Evolutionary conservation across 1,139 yeast species (phyloP).

Genomic region (Suhomyces maxii): DNA sequence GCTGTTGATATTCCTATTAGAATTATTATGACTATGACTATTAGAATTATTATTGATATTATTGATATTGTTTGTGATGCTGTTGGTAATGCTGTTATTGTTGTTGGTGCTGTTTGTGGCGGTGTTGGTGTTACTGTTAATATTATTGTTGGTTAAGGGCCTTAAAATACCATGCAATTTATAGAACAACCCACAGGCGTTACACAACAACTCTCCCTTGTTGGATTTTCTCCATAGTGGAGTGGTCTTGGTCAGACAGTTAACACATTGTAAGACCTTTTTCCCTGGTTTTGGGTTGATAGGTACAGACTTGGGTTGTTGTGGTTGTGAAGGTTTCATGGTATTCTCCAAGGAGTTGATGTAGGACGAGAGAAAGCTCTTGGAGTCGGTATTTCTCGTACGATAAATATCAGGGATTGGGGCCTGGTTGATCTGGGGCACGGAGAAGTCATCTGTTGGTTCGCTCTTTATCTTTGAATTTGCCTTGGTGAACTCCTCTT

Average conservation of each 20-base stretch:
- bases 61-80: too few species aligned
- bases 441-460: not conserved
- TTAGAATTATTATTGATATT: slow-evolving; percentile 2
- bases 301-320: not conserved
- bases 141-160: slow-evolving; percentile 29
- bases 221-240: slow-evolving; percentile 51
- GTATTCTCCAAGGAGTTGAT: slow-evolving; percentile 42
- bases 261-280: slow-evolving; percentile 40
- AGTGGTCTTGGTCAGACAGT: slow-evolving; percentile 48
- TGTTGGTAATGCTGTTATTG: slow-evolving; percentile 26
- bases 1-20: too few species aligned
- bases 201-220: slow-evolving; percentile 46
- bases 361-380: slow-evolving; percentile 39
- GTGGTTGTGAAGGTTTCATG: not conserved
- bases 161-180: slow-evolving; percentile 48
- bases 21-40: not conserved
- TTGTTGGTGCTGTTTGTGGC: slow-evolving; percentile 24
- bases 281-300: slow-evolving; percentile 12
- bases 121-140: not conserved
- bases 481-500: slow-evolving; percentile 30
- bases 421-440: not conserved
- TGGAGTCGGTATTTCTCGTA: slow-evolving; percentile 1
- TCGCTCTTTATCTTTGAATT: not conserved
- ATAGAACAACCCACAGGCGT: slow-evolving; percentile 50
- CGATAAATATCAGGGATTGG: not conserved